These are phyloP conservation scores for Fusarium chaquense DNA, from an alignment of 2,329 filamentous ascomycete genomes.

Conservation along the genomic window DNA sequence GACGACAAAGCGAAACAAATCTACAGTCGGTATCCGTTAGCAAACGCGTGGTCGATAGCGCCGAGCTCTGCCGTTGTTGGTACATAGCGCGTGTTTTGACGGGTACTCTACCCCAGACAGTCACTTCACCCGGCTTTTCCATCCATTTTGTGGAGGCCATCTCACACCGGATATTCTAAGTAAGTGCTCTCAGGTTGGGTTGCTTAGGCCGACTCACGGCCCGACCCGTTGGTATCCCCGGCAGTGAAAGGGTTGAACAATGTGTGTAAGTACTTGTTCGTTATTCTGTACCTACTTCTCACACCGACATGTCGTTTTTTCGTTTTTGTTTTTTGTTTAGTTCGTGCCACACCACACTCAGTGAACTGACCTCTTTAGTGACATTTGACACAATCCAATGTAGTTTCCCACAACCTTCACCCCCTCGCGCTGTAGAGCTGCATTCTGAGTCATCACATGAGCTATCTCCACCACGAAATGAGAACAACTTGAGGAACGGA, in stretches of 20 bases:
- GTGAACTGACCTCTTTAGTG: constrained; percentile 21
- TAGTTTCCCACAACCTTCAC: constrained; percentile 19
- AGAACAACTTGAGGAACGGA: constrained; percentile 35
- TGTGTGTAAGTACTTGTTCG: constrained; percentile 6
- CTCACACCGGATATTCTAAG: constrained; percentile 32
- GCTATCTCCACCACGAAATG: constrained; percentile 42
- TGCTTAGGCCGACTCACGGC: constrained; percentile 40
- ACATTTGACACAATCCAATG: constrained; percentile 5
- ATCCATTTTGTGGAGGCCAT: constrained; percentile 25
- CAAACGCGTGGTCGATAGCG: constrained; percentile 8
- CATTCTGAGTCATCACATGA: constrained; percentile 45
- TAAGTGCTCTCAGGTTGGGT: constrained; percentile 14
- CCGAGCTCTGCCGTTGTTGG: constrained; percentile 10
- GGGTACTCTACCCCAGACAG: constrained; percentile 30
- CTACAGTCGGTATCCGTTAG: constrained; percentile 2
- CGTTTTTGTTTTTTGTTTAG: constrained; percentile 20
- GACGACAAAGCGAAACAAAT: constrained; percentile 23
- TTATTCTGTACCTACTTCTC: neutral
- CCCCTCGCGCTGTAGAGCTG: constrained; percentile 37
- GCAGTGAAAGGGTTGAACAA: constrained; percentile 15
- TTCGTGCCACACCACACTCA: constrained; percentile 17
- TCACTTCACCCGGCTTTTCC: constrained; percentile 2
- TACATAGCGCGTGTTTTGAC: constrained; percentile 9
- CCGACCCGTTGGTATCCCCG: constrained; percentile 46
- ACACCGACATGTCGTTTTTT: constrained; percentile 41